Evolutionary conservation across 495 filamentous ascomycete genomes (phyloP).

Genomic region (Talaromyces trachyspermus): DNA sequence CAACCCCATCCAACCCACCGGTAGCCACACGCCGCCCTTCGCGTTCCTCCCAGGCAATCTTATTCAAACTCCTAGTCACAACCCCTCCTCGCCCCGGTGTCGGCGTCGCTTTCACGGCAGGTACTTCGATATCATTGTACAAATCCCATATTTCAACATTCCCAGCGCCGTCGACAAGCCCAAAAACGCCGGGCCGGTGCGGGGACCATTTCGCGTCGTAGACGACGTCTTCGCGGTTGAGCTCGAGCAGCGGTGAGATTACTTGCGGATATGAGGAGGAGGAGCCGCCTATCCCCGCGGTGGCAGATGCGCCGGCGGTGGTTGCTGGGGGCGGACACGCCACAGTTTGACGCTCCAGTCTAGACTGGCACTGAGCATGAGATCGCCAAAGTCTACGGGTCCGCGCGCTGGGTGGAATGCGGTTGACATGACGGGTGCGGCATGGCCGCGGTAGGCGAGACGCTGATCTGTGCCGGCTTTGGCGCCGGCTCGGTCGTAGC

Average conservation of each 20-base stretch:
- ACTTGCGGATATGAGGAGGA: conserved; percentile 29
- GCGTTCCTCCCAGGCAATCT: conserved; percentile 82
- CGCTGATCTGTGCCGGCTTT: conserved; percentile 89
- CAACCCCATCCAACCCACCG: conserved; percentile 80
- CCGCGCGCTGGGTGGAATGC: conserved; percentile 91
- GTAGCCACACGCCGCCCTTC: conserved; percentile 82
- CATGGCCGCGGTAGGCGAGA: conserved; percentile 78
- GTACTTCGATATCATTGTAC: conserved; percentile 84
- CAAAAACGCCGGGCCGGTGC: conserved; percentile 85
- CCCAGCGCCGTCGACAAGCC: conserved; percentile 87
- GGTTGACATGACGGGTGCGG: conserved; percentile 90
- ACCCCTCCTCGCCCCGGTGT: conserved; percentile 44
- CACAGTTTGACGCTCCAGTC: conserved; percentile 98
- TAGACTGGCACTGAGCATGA: conserved; percentile 75
- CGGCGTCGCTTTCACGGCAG: conserved; percentile 67
- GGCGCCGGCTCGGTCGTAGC: conserved; percentile 92
- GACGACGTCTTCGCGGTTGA: conserved; percentile 87
- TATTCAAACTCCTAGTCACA: conserved; percentile 78
- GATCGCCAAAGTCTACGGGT: conserved; percentile 88
- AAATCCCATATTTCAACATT: conserved; percentile 94
- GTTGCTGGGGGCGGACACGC: conserved; percentile 73
- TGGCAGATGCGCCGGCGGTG: conserved; percentile 30
- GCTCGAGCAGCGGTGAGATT: conserved; percentile 71
- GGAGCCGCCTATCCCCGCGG: conserved; percentile 31
- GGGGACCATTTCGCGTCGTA: conserved; percentile 96